A percentile compares a stretch with the other conserved stretches of the same genome.
Conservation (phyloP, 805 yeast species). For the Teunomyces cretensis region DNA sequence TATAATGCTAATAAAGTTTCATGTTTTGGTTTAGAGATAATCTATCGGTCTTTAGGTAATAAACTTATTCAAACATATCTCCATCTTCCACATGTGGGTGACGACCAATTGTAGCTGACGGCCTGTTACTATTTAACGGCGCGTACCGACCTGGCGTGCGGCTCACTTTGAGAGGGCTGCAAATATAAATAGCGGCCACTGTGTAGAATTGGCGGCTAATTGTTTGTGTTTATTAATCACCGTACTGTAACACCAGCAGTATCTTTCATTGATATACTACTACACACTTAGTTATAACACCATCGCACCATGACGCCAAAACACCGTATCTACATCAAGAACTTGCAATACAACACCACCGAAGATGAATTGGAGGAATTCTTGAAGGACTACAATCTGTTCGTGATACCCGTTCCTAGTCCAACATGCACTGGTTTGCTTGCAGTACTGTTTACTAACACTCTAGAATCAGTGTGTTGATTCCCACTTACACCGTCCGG, state of each 20-base stretch:
- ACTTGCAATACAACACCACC: constrained; percentile 52
- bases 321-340: constrained; percentile 51
- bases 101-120: not conserved
- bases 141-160: constrained; percentile 8
- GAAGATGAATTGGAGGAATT: constrained; percentile 50
- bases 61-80: constrained; percentile 1
- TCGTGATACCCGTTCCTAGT: constrained; percentile 20
- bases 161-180: not conserved
- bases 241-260: not conserved
- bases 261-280: not conserved
- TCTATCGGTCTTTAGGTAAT: constrained; percentile 5
- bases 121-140: not conserved
- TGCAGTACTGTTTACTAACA: constrained; percentile 6
- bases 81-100: no score
- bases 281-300: not conserved
- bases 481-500: constrained; percentile 55
- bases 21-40: constrained; percentile 12
- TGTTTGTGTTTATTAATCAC: not conserved
- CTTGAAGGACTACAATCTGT: constrained; percentile 48
- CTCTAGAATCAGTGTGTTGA: constrained; percentile 37
- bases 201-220: not conserved
- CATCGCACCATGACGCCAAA: constrained; percentile 10
- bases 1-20: constrained; percentile 16
- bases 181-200: not conserved
- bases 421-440: not conserved